Evolutionary conservation across 495 filamentous ascomycete genomes (phyloP).

Genomic region (Parachaetomium inaequale): DNA sequence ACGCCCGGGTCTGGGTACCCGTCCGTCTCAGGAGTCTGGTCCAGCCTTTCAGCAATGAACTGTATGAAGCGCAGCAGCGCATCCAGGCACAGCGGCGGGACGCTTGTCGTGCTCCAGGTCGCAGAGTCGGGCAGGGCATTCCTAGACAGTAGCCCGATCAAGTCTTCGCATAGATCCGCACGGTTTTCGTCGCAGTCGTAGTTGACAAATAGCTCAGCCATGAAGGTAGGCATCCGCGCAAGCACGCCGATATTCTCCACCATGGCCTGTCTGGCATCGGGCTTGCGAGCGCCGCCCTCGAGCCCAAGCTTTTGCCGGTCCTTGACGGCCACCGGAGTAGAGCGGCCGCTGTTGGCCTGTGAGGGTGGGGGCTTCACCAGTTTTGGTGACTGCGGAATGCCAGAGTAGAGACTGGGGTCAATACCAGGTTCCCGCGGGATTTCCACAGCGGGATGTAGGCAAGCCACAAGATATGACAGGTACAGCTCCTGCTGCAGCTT

Average conservation of each 20-base stretch:
- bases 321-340: slow-evolving; percentile 89
- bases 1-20: slow-evolving; percentile 62
- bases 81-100: slow-evolving; percentile 91
- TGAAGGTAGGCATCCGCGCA: slow-evolving; percentile 85
- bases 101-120: slow-evolving; percentile 98
- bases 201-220: slow-evolving; percentile 94
- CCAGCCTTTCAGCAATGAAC: slow-evolving; percentile 80
- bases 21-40: slow-evolving; percentile 61
- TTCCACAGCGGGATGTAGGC: slow-evolving; percentile 85
- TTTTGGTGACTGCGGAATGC: slow-evolving; percentile 86
- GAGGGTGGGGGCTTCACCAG: slow-evolving; percentile 78
- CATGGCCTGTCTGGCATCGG: slow-evolving; percentile 96
- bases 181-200: slow-evolving; percentile 96
- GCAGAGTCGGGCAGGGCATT: slow-evolving; percentile 97
- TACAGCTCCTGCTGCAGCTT: slow-evolving; percentile 98
- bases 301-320: slow-evolving; percentile 90
- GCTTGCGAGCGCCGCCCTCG: slow-evolving; percentile 86
- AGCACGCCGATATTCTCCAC: slow-evolving; percentile 92
- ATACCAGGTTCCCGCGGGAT: slow-evolving; percentile 90
- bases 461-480: slow-evolving; percentile 89
- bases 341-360: slow-evolving; percentile 72
- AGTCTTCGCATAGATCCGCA: slow-evolving; percentile 88
- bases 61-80: slow-evolving; percentile 87
- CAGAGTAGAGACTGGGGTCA: slow-evolving; percentile 86
- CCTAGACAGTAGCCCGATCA: slow-evolving; percentile 85